Base-by-base conservation (phyloP, 2,329 filamentous ascomycete genomes). In the Coccinonectria pachysandricola region DNA sequence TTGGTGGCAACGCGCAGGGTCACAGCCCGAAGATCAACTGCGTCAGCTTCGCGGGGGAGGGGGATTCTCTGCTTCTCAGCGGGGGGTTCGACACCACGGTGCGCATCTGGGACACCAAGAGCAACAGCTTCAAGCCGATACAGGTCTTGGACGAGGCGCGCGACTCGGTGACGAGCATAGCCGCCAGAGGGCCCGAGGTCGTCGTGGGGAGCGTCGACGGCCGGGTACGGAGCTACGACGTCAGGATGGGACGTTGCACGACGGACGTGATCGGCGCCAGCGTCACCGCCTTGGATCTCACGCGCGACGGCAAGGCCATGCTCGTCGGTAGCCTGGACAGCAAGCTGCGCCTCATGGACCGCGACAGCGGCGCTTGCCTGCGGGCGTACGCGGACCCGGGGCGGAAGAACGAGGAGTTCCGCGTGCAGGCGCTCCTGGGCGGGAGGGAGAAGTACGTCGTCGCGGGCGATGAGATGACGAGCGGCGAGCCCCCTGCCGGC, bases 181-280 rank as follows among this genome's bases (percentile, higher is more conserved):
- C 39, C 0, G 62, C 68, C 10, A 48, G 58, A 11, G 66, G 59
- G 2, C 47, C 60, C 6, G 69, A 75, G 53, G 71, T 96, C 25
- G 55, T 85, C 2, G 68, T 71, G 2, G 85, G 79, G 1, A 87
- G 83, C 50, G 83, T 94, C 30, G 88, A 96, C 56, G 87, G 87
- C 3, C 65, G 80, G 31, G 72, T 92, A 1, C 64, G 88, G 28
- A 67, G 67, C 33, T 95, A 96, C 57, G 88, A 96, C 57, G 57
- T 93, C 20, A 68, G 85, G 28, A 80, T 73, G 65, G 87, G 87
- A 1, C 64, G 62, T 27, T 65, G 76, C 24, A 71, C 73, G 4
- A 73, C 71, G 2, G 85, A 93, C 56, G 73, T 84, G 2, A 59
- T 91, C 26, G 71, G 72, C 27, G 67, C 62, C 2, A 64, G 64